Conservation (phyloP, 2,329 filamentous ascomycete genomes). For the Talaromyces sp. region DNA sequence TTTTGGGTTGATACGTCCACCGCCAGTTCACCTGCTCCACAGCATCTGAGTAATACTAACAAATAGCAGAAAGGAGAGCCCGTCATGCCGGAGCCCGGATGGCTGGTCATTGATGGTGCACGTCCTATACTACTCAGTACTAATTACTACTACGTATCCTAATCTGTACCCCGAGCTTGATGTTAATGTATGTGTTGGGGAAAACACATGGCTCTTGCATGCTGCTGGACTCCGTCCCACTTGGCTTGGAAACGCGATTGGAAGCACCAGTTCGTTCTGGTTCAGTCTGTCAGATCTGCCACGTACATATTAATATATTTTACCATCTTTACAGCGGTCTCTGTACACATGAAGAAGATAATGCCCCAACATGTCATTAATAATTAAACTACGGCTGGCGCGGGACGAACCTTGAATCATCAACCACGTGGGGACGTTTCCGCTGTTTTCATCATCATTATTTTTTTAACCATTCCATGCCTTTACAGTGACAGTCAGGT, state of each 20-base stretch:
- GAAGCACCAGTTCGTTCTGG: too few species aligned
- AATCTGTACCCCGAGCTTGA: too few species aligned
- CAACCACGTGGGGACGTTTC: background rate
- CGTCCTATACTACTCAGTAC: background rate
- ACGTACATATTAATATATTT: background rate
- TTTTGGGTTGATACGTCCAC: background rate
- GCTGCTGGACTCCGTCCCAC: background rate
- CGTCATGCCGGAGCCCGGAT: too few species aligned
- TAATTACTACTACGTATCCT: background rate
- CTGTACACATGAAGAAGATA: too few species aligned
- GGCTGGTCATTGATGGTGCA: too few species aligned
- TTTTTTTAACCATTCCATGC: background rate
- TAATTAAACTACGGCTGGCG: background rate
- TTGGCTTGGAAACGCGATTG: background rate
- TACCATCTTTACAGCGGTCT: too few species aligned
- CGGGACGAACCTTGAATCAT: background rate
- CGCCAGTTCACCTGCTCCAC: background rate
- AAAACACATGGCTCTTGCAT: background rate
- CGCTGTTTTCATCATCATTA: background rate
- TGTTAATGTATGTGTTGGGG: too few species aligned
- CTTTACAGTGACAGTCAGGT: too few species aligned
- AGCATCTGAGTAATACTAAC: too few species aligned
- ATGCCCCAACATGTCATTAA: background rate
- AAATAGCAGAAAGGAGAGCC: too few species aligned
- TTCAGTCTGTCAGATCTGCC: too few species aligned